Percentiles rank a stretch among this genome's conserved stretches.
Evolutionary conservation across 257 asterid species (phyloP).

Genomic region (Jasminum sambac): DNA sequence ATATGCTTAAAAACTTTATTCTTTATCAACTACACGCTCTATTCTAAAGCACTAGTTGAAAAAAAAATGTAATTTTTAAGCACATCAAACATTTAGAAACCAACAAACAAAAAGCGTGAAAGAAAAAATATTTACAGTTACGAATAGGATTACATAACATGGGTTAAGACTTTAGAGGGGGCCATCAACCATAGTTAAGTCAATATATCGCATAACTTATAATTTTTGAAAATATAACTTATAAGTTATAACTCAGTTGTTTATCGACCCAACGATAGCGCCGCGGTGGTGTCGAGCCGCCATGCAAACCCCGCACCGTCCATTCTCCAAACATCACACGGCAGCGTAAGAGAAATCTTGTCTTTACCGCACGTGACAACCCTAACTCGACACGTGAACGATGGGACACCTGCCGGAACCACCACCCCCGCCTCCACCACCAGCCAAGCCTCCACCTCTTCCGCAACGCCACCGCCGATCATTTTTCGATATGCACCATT

Average conservation of each 20-base stretch:
- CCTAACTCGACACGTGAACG: slow-evolving; percentile 75
- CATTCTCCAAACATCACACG: slow-evolving; percentile 92
- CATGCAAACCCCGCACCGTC: slow-evolving; percentile 85
- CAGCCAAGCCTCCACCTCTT: slow-evolving; percentile 30
- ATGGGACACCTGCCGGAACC: slow-evolving; percentile 36
- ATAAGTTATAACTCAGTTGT: not conserved
- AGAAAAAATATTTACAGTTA: too few relatives aligned
- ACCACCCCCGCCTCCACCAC: slow-evolving; percentile 44
- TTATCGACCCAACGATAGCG: slow-evolving; percentile 58
- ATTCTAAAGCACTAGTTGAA: too few relatives aligned
- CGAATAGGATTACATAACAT: too few relatives aligned
- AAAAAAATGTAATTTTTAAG: too few relatives aligned
- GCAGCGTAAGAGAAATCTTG: slow-evolving; percentile 43
- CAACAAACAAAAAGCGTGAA: too few relatives aligned
- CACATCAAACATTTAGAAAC: too few relatives aligned
- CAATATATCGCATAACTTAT: not conserved
- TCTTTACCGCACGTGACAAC: slow-evolving; percentile 54
- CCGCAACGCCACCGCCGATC: slow-evolving; percentile 29
- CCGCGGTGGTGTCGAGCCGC: slow-evolving; percentile 81
- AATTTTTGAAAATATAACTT: not conserved
- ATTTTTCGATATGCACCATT: slow-evolving; percentile 53
- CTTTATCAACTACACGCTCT: too few relatives aligned
- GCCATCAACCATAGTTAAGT: not conserved
- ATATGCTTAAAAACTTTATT: too few relatives aligned
- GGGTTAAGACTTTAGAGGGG: too few relatives aligned